Evolutionary conservation across 306 rosid species (phyloP).

Genomic region (Comarum palustre): DNA sequence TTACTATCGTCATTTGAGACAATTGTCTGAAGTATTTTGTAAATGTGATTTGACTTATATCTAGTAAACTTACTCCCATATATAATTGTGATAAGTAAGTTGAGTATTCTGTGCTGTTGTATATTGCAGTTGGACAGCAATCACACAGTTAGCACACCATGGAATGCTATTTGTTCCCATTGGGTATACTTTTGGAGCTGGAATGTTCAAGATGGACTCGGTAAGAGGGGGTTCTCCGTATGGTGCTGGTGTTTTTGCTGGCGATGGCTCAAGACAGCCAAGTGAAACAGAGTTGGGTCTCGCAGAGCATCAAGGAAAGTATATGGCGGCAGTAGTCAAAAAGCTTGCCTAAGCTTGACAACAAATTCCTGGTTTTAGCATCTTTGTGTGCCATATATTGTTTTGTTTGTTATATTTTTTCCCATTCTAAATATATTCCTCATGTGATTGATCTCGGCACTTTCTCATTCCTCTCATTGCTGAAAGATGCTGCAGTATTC

Average conservation of each 20-base stretch:
- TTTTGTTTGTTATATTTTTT: constrained; percentile 1
- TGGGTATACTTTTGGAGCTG: constrained; percentile 91
- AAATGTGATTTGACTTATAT: neutral
- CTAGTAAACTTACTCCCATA: neutral
- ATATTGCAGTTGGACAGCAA: constrained; percentile 90
- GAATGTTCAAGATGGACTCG: constrained; percentile 84
- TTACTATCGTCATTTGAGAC: neutral
- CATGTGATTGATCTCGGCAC: constrained; percentile 40
- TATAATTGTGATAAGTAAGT: neutral
- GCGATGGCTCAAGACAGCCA: constrained; percentile 83
- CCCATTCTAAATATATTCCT: constrained; percentile 1
- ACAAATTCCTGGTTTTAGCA: constrained; percentile 13
- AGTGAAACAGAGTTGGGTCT: constrained; percentile 80
- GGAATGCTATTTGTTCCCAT: constrained; percentile 95
- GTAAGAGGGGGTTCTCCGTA: constrained; percentile 90
- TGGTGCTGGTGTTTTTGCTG: constrained; percentile 91
- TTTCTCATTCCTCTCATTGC: constrained; percentile 19
- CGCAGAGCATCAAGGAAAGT: constrained; percentile 93
- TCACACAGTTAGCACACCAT: constrained; percentile 88
- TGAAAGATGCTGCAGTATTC: constrained; percentile 3
- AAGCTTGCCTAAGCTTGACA: constrained; percentile 52
- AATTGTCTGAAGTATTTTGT: neutral
- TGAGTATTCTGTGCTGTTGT: constrained; percentile 4
- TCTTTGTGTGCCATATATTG: constrained; percentile 8
- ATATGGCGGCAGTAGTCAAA: constrained; percentile 83